Base-by-base conservation (phyloP, 352 stramenopile genomes). In the Phytophthora pini region DNA sequence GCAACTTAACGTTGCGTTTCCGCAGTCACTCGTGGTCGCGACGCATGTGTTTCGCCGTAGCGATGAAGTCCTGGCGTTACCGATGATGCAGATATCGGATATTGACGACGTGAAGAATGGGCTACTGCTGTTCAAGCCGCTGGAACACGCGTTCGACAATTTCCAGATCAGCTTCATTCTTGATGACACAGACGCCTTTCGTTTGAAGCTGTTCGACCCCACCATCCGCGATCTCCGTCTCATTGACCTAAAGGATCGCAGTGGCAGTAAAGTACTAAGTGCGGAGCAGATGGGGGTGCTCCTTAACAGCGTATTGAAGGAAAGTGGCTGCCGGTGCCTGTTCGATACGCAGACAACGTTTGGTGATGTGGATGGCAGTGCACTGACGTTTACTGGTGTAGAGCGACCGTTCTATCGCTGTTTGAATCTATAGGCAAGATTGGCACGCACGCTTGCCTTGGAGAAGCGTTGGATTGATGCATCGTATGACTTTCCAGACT, bases 41-140 rank as follows among this genome's bases (percentile, higher is more conserved):
- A 17, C 17, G 17, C 17, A 17, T 17, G 17, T 17, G 17, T 17
- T 17, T 17, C 17, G 17, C 17, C 17, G 17, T 17, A 17, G 17
- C 0, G 17, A 17, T 17, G 17, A 17, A 17, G 17, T 0, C 17
- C 17, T 17, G 17, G 17, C 17, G 17, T 17, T 17, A 17, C 17
- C 17, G 17, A 17, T 17, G 17, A 17, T 17, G 17, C 17, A 17
- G 34, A 66, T 71, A 66, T 71, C 47, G 31, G 56, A 71, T 44
- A 71, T 71, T 17, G 56, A 71, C 40, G 56, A 71, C 36, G 56
- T 45, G 56, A 63, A 10, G 27, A 73, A 73, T 56, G 57, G 17
- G 17, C 17, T 17, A 17, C 12, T 70, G 27, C 31, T 70, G 36
- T 70, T 70, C 46, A 65, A 65, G 53, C 17, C 17, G 17, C 17